Evolutionary conservation across 2,329 filamentous ascomycete species (phyloP).

Genomic region (Ceratocystis diversiconidia): DNA sequence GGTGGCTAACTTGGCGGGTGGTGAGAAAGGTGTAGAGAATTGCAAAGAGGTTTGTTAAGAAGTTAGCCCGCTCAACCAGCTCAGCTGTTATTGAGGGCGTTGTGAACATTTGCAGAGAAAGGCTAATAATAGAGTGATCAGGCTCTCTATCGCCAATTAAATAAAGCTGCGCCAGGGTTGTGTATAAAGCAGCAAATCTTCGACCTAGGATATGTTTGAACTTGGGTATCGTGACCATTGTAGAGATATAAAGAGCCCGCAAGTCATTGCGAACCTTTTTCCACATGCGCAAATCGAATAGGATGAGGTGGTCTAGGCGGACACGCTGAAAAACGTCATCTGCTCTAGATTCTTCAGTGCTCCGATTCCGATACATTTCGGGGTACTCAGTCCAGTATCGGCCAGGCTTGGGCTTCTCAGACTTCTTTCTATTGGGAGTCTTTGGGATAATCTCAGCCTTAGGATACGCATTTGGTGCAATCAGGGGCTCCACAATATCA

Average conservation of each 20-base stretch:
- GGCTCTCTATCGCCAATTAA: slow-evolving; percentile 91
- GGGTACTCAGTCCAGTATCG: slow-evolving; percentile 81
- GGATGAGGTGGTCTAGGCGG: slow-evolving; percentile 80
- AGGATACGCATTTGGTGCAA: slow-evolving; percentile 49
- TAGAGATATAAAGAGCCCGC: slow-evolving; percentile 87
- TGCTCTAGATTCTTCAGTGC: slow-evolving; percentile 49
- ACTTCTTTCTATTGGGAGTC: slow-evolving; percentile 49
- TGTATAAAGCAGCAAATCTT: slow-evolving; percentile 90
- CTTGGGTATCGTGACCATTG: slow-evolving; percentile 84
- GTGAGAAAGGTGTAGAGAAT: slow-evolving; percentile 97
- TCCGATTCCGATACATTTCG: slow-evolving; percentile 49
- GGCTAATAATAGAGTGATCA: slow-evolving; percentile 95
- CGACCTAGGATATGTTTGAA: slow-evolving; percentile 91
- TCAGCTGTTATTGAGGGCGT: slow-evolving; percentile 94
- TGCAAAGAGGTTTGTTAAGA: slow-evolving; percentile 84
- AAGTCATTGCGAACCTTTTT: slow-evolving; percentile 86
- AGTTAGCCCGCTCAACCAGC: slow-evolving; percentile 88
- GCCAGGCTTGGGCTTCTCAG: slow-evolving; percentile 41
- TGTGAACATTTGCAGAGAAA: slow-evolving; percentile 91
- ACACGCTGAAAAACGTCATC: slow-evolving; percentile 85
- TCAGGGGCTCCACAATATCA: slow-evolving; percentile 54
- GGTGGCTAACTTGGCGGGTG: slow-evolving; percentile 86
- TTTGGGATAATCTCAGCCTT: slow-evolving; percentile 59
- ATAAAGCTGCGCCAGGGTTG: slow-evolving; percentile 82
- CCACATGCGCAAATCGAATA: slow-evolving; percentile 93